Base-by-base conservation (phyloP, 805 yeast species). In the Candida peoriensis region DNA sequence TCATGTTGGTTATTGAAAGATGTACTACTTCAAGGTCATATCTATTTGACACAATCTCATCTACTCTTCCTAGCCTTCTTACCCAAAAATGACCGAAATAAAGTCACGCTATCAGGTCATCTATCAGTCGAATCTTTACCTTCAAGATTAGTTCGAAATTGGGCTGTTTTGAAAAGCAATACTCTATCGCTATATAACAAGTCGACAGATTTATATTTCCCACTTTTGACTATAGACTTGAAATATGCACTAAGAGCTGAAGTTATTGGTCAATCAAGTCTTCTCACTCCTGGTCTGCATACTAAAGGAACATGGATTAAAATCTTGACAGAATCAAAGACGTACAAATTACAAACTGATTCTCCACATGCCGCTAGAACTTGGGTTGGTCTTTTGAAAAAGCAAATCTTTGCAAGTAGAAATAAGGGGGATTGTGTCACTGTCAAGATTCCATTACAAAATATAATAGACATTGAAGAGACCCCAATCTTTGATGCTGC, bases 161-260 rank as follows among this genome's bases (percentile, higher is more conserved):
- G 97, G 96, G 87, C 87, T 6, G 74, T 87, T 0, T 61, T 90
- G 39, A 67, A 82, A 44, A 77, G 77, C 24, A 78, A 78, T 30
- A 72, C 87, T 0, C 66, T 90, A 13, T 70, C 85, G 3, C 66
- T 85, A 24, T 88, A 81, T 55, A 61, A 73, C 8, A 74, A 73
- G 7, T 72, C 96, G 2, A 78, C 86, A 0, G 95, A 88, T 39
- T 60, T 81, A n/a, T 87, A 88, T 57, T 88, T 87, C 60, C 97
- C 97, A 0, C 64, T 67, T 8, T 61, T 83, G 24, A 80, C 86
- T 0, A 76, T 90, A 24, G 93, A 87, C 54, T 62, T 90, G 41
- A 66, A 76, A 28, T 64, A 70, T 8, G 85, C 89, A 4, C 50
- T 72, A 8, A 60, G 71, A 24, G 86, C 81, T 0, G 88, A 78